Conservation (phyloP, 2,329 filamentous ascomycete genomes). For the Xenoacremonium recifei region DNA sequence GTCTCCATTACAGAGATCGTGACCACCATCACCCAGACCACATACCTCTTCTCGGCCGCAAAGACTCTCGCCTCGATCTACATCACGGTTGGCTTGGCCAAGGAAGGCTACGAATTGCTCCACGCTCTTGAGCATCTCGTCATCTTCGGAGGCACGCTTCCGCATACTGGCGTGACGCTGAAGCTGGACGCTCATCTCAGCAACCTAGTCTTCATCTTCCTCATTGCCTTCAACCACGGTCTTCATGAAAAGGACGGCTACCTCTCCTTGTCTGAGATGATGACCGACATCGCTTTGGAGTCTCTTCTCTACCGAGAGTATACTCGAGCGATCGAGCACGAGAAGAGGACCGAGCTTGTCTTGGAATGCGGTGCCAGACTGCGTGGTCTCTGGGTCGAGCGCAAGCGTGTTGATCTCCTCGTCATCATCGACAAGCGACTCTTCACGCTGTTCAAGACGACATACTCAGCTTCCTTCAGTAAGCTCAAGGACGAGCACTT, state of each 20-base stretch:
- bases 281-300: conserved; percentile 23
- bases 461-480: conserved; percentile 28
- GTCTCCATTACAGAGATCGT: conserved; percentile 41
- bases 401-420: conserved; percentile 31
- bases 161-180: conserved; percentile 38
- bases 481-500: conserved; percentile 28
- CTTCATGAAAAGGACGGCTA: conserved; percentile 31
- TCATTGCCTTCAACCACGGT: conserved; percentile 43
- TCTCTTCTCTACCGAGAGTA: conserved; percentile 24
- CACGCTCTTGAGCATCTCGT: conserved; percentile 50
- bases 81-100: conserved; percentile 36
- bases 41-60: conserved; percentile 49
- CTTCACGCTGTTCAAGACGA: conserved; percentile 35
- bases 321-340: conserved; percentile 17
- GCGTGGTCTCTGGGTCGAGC: conserved; percentile 23
- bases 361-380: conserved; percentile 24
- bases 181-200: conserved; percentile 34
- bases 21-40: conserved; percentile 33
- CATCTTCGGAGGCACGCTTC: conserved; percentile 36
- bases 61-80: conserved; percentile 46
- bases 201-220: conserved; percentile 41
- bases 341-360: conserved; percentile 18
- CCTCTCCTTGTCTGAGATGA: conserved; percentile 41
- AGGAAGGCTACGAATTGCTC: conserved; percentile 41
- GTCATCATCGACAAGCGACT: conserved; percentile 36